A percentile compares a stretch with the other conserved stretches of the same genome.
These are phyloP conservation scores for Linnemannia zychae DNA, from an alignment of 192 early-diverging fungal genomes.

Conservation along the genomic window DNA sequence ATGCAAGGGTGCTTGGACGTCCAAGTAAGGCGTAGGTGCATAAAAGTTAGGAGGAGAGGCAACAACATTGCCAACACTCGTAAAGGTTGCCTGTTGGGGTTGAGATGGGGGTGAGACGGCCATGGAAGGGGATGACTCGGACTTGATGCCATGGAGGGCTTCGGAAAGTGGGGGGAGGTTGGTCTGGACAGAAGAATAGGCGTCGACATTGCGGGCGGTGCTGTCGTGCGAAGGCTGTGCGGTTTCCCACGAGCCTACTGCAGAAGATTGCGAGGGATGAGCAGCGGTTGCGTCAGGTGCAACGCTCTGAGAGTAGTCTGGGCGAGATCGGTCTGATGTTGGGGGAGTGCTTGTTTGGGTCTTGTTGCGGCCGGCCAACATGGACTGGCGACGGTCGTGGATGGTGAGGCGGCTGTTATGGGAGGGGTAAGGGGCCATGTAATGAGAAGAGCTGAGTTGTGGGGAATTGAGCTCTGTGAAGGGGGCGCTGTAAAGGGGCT, in stretches of 20 bases:
- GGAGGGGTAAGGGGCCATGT: slow-evolving; percentile 45
- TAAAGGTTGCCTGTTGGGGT: slow-evolving; percentile 18
- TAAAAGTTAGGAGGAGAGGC: slow-evolving; percentile 43
- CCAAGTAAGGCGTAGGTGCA: slow-evolving; percentile 30
- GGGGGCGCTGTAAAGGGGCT: slow-evolving; percentile 21
- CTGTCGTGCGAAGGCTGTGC: slow-evolving; percentile 11
- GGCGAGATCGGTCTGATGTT: slow-evolving; percentile 20
- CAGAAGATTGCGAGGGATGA: not conserved
- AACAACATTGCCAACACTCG: slow-evolving; percentile 18
- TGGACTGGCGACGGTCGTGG: slow-evolving; percentile 49
- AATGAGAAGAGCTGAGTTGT: slow-evolving; percentile 25
- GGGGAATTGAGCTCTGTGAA: slow-evolving; percentile 27
- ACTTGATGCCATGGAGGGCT: slow-evolving; percentile 29
- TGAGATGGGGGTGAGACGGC: slow-evolving; percentile 32
- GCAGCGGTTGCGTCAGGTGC: not conserved
- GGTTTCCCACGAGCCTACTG: slow-evolving; percentile 23
- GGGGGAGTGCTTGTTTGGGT: slow-evolving; percentile 19
- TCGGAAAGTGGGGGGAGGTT: slow-evolving; percentile 46
- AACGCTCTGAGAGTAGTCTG: slow-evolving; percentile 21
- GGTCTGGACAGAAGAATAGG: slow-evolving; percentile 20
- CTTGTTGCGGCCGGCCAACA: slow-evolving; percentile 25
- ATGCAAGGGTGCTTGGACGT: slow-evolving; percentile 31
- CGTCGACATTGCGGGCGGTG: slow-evolving; percentile 1
- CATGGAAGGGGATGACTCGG: slow-evolving; percentile 28
- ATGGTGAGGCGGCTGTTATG: slow-evolving; percentile 29